Evolutionary conservation across 208 protist genomes (phyloP).

Genomic region (Acanthamoeba royreba): DNA sequence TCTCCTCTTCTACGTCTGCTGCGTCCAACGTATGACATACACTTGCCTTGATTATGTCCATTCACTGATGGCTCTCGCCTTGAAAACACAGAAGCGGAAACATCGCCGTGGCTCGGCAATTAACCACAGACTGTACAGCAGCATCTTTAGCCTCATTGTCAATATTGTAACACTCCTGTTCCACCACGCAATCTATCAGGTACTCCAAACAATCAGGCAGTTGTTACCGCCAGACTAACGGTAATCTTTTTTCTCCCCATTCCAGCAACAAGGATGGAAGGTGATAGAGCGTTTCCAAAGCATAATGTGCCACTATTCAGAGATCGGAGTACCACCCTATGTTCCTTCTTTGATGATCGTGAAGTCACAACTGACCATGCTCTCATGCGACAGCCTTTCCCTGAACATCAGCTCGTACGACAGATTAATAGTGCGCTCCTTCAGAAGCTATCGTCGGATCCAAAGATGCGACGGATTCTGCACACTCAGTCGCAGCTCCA

Average conservation of each 20-base stretch:
- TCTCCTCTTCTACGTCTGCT: neutral
- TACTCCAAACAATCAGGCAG: neutral
- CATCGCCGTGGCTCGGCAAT: neutral
- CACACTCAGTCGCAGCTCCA: neutral
- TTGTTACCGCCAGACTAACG: too few species aligned
- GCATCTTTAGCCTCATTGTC: slow-evolving; percentile 33
- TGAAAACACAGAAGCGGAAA: neutral
- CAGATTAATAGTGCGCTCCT: slow-evolving; percentile 24
- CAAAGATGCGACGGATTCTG: neutral
- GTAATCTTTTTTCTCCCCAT: neutral
- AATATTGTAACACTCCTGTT: slow-evolving; percentile 8
- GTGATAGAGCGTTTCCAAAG: slow-evolving; percentile 18
- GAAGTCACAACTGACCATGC: neutral
- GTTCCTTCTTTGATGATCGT: neutral
- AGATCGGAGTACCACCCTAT: neutral
- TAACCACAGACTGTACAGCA: neutral
- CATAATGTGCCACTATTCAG: neutral
- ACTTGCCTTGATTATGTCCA: neutral
- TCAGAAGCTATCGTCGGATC: neutral
- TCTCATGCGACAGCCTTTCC: neutral
- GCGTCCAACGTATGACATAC: neutral
- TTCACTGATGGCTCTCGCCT: too few species aligned
- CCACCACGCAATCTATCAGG: neutral
- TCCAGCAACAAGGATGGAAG: slow-evolving; percentile 30
- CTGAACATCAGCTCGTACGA: neutral